Evolutionary conservation across 192 early-diverging fungal species (phyloP), one percentile per base, ranked within the genome.

Genomic region (Linnemannia schmuckeri): DNA sequence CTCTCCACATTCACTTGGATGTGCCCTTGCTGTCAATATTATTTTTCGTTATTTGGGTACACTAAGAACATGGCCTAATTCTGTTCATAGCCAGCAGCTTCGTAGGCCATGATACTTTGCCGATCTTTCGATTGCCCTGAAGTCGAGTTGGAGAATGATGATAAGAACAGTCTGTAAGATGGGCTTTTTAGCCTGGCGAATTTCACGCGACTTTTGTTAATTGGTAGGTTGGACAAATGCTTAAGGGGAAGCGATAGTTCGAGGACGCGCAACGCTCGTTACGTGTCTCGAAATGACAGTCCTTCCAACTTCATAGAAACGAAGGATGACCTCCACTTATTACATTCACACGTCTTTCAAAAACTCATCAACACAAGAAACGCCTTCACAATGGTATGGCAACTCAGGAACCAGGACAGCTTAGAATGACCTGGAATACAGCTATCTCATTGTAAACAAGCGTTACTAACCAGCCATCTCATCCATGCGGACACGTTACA

Each of bases 261-360:
- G 4, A 33, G 27, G 61, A 66, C 61, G 61, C 61, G 61, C 61
- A 66, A 66, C 12, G 6, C 55, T 10, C 12, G 61, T 66, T 66
- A 30, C 61, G 61, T 66, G 27, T 66, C 55, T 66, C 12, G 30
- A 66, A 30, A n/a, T 66, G 61, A 66, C 61, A 66, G 61, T 66
- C 61, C 61, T 57, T 52, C 17, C 4, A 6, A 57, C 27, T 27
- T 12, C 61, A 27, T 15, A 13, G n/a, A 30, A 6, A 24, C n/a
- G n/a, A 61, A 61, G 30, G 27, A 30, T 33, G 61, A 66, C 10
- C n/a, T 33, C 10, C 12, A 15, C 12, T 66, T 30, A 17, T 33
- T 27, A 30, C 9, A 27, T 61, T 66, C 61, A 17, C 61, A 66
- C 61, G 33, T 66, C 61, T 33, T 33, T 33, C 61, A 63, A 12